phyloP scores from a whole-genome alignment of 1,284 basidiomycete species.

The Xerocomus minutiporus region DNA sequence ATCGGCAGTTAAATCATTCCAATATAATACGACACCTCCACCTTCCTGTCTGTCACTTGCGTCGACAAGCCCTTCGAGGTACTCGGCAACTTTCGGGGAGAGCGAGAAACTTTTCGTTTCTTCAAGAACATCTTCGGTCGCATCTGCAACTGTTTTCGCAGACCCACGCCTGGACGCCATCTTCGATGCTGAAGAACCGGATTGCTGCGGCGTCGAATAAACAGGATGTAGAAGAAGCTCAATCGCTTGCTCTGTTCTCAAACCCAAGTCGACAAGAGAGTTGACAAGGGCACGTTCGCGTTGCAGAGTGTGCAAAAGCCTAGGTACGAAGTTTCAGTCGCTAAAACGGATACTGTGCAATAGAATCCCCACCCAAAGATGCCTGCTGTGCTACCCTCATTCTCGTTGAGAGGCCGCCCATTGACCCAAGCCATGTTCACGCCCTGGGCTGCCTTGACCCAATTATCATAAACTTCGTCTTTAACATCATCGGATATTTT shows the following conservation, averaged over 20 bases:
- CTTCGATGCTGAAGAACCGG: slow-evolving; percentile 1
- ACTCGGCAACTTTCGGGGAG: slow-evolving; percentile 35
- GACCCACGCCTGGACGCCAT: slow-evolving; percentile 8
- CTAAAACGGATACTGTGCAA: background rate
- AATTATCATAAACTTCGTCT: slow-evolving; percentile 57
- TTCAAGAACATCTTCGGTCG: slow-evolving; percentile 23
- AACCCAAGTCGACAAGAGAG: slow-evolving; percentile 57
- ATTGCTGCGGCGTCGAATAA: slow-evolving; percentile 15
- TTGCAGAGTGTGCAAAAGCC: slow-evolving; percentile 65
- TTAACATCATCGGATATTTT: slow-evolving; percentile 47
- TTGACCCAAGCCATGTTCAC: slow-evolving; percentile 73
- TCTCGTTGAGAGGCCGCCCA: slow-evolving; percentile 57
- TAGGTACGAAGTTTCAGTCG: slow-evolving; percentile 24
- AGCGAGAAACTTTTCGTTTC: slow-evolving; percentile 19
- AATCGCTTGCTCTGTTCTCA: slow-evolving; percentile 62
- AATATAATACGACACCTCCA: slow-evolving; percentile 73
- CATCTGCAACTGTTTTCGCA: slow-evolving; percentile 6
- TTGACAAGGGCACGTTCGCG: slow-evolving; percentile 68
- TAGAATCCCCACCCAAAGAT: slow-evolving; percentile 45
- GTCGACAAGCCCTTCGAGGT: slow-evolving; percentile 77
- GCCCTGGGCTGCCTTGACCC: slow-evolving; percentile 50
- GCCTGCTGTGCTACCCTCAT: slow-evolving; percentile 56
- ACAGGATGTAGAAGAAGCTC: slow-evolving; percentile 65
- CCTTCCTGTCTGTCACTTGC: slow-evolving; percentile 83
- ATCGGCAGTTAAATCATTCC: slow-evolving; percentile 90